phyloP scores from a whole-genome alignment of 2,329 filamentous ascomycete species.

The Sordariomycetes sp. region DNA sequence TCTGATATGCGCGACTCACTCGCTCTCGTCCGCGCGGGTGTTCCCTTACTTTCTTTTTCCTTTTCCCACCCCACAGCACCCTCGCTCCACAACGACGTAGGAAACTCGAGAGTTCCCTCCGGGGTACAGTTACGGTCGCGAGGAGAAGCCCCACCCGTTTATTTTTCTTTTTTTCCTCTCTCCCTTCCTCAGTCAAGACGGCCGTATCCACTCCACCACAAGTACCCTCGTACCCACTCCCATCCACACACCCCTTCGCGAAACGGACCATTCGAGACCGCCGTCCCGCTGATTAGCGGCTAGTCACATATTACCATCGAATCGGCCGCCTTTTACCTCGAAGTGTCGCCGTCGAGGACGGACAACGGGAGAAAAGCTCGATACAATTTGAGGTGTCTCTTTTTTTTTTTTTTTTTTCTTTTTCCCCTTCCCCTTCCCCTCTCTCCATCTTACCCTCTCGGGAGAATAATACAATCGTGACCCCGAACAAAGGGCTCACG shows the following conservation, averaged over 20 bases:
- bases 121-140: not conserved
- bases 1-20: not conserved
- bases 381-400: not conserved
- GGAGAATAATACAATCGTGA: not conserved
- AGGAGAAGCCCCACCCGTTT: too few species aligned
- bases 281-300: constrained; percentile 5
- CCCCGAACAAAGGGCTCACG: not conserved
- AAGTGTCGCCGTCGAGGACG: not conserved
- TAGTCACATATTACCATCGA: constrained; percentile 4
- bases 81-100: not conserved
- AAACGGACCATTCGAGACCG: not conserved
- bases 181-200: too few species aligned
- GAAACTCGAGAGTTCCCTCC: not conserved
- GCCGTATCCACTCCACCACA: not conserved
- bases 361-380: not conserved
- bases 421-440: not conserved
- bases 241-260: not conserved
- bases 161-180: too few species aligned
- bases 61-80: not conserved
- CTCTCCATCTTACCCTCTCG: not conserved
- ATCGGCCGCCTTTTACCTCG: not conserved
- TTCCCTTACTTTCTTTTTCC: not conserved
- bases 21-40: not conserved
- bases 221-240: not conserved
- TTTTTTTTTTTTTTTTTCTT: too few species aligned